A percentile compares a stretch with the other conserved stretches of the same genome.
Conservation (phyloP, 2,329 filamentous ascomycete genomes). For the Sclerotinia borealis region DNA sequence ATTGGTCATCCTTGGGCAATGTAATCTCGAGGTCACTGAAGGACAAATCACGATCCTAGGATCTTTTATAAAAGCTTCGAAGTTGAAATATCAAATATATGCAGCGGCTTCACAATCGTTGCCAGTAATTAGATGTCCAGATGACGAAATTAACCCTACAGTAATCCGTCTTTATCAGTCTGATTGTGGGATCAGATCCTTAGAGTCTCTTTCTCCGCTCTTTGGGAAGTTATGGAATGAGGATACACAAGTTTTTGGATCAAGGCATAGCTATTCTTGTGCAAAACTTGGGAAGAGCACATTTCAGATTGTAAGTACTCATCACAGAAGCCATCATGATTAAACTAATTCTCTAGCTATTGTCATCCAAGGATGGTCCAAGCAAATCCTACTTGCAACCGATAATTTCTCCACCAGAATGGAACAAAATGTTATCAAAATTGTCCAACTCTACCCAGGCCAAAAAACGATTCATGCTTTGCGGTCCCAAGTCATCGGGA, state of each 20-base stretch:
- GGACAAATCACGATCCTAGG: conserved; percentile 63
- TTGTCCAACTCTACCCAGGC: conserved; percentile 31
- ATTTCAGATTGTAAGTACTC: conserved; percentile 44
- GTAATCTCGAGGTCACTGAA: conserved; percentile 53
- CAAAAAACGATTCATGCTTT: conserved; percentile 48
- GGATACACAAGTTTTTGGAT: conserved; percentile 22
- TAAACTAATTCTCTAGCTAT: conserved; percentile 41
- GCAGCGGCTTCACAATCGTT: conserved; percentile 65
- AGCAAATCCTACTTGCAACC: conserved; percentile 46
- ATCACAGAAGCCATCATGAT: neutral
- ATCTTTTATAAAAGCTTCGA: conserved; percentile 49
- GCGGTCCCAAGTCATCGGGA: conserved; percentile 65
- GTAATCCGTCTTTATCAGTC: conserved; percentile 51
- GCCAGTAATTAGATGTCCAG: conserved; percentile 53
- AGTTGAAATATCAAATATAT: conserved; percentile 49
- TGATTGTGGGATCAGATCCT: conserved; percentile 42
- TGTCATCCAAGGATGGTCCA: conserved; percentile 46
- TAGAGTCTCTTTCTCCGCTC: conserved; percentile 58
- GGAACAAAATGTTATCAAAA: conserved; percentile 44
- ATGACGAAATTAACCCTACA: conserved; percentile 41
- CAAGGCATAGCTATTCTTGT: conserved; percentile 12
- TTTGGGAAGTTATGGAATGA: conserved; percentile 64
- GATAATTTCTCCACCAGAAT: conserved; percentile 50
- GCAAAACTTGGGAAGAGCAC: conserved; percentile 30
- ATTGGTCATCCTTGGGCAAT: conserved; percentile 61